phyloP scores from a whole-genome alignment of 169 alveolate species.

The Condylostoma magnum region DNA sequence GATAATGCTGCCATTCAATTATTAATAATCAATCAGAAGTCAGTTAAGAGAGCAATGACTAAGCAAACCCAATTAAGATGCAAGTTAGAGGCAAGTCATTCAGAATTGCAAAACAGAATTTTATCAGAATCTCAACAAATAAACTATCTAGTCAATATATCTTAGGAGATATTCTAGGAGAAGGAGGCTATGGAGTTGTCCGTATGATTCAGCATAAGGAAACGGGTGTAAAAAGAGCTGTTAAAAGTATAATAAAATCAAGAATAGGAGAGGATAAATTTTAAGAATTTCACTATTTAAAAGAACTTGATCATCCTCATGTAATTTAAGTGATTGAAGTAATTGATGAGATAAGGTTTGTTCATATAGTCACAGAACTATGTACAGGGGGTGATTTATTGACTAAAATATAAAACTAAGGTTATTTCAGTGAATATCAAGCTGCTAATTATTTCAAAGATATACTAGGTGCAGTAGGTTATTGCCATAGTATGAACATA shows the following conservation, averaged over 20 bases:
- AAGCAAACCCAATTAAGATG: too few species aligned
- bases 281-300: constrained; percentile 59
- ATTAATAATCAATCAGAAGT: too few species aligned
- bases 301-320: constrained; percentile 70
- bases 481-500: not conserved
- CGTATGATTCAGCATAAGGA: constrained; percentile 36
- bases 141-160: too few species aligned
- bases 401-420: not conserved
- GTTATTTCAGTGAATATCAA: not conserved
- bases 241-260: constrained; percentile 60
- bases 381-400: constrained; percentile 11
- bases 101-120: too few species aligned
- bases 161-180: constrained; percentile 12
- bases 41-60: too few species aligned
- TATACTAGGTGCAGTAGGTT: not conserved
- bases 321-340: constrained; percentile 71
- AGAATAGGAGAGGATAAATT: constrained; percentile 30
- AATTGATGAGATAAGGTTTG: constrained; percentile 7
- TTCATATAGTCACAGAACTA: constrained; percentile 4
- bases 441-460: constrained; percentile 2
- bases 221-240: constrained; percentile 58
- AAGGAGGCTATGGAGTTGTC: constrained; percentile 56
- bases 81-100: too few species aligned
- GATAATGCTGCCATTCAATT: too few species aligned
- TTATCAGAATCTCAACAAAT: too few species aligned